Conservation (phyloP, 805 yeast genomes). For the Metschnikowia cubensis region DNA sequence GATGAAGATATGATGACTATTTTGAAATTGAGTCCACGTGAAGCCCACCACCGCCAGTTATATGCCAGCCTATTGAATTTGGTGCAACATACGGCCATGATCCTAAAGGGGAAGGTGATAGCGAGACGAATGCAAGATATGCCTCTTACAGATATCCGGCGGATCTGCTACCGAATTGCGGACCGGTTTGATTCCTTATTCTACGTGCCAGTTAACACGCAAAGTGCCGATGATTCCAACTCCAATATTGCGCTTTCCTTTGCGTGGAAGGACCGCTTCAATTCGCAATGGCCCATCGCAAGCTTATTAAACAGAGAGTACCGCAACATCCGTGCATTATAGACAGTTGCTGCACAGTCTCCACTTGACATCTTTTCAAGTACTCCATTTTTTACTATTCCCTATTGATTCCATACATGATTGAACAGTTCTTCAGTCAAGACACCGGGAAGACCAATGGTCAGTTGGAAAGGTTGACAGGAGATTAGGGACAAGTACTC, state of each 20-base stretch:
- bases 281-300: conserved; percentile 28
- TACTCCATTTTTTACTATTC: no score
- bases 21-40: conserved; percentile 4
- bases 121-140: conserved; percentile 14
- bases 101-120: conserved; percentile 5
- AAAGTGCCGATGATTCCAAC: conserved; percentile 5
- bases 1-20: conserved; percentile 14
- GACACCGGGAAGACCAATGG: no score
- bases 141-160: conserved; percentile 26
- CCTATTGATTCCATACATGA: no score
- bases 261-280: conserved; percentile 22
- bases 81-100: conserved; percentile 10
- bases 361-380: no score
- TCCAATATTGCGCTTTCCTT: conserved; percentile 11
- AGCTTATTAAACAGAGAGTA: conserved; percentile 19
- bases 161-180: conserved; percentile 24
- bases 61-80: conserved; percentile 7
- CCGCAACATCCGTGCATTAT: background rate
- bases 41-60: conserved; percentile 7
- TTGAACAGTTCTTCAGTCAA: no score
- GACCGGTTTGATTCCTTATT: conserved; percentile 21
- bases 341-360: no score
- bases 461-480: no score
- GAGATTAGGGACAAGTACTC: no score
- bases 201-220: conserved; percentile 20